phyloP scores from a whole-genome alignment of 495 filamentous ascomycete genomes.

The Penicillium ucsense region DNA sequence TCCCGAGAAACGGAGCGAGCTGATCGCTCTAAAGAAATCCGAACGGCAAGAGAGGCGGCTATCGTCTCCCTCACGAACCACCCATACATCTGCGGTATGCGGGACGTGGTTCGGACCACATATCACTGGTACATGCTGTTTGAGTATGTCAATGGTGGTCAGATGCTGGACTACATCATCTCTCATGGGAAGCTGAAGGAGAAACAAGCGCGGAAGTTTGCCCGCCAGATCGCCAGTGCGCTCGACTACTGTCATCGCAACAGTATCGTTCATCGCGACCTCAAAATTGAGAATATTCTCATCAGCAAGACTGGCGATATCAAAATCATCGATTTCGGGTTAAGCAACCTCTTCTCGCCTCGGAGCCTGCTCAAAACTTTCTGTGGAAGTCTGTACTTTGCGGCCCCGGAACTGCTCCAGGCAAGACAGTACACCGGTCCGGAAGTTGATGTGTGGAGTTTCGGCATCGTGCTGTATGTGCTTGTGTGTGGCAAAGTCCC shows the following conservation, averaged over 20 bases:
- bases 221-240: constrained; percentile 94
- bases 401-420: constrained; percentile 88
- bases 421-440: constrained; percentile 91
- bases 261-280: constrained; percentile 93
- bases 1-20: constrained; percentile 72
- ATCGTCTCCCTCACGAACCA: constrained; percentile 94
- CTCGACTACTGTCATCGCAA: constrained; percentile 98
- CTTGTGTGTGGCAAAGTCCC: constrained; percentile 97
- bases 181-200: constrained; percentile 96
- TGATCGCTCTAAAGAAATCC: constrained; percentile 92
- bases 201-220: constrained; percentile 97
- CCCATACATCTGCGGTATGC: constrained; percentile 94
- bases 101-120: constrained; percentile 87
- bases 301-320: constrained; percentile 99
- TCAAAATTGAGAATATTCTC: constrained; percentile 99
- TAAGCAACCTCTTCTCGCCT: constrained; percentile 94
- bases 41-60: constrained; percentile 91
- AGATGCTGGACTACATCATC: constrained; percentile 99
- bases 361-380: constrained; percentile 86
- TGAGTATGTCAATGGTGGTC: constrained; percentile 97
- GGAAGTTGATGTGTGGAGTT: constrained; percentile 98
- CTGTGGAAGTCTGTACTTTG: constrained; percentile 97
- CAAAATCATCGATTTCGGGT: constrained; percentile 98
- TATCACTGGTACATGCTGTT: constrained; percentile 99
- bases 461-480: constrained; percentile 98